Percentiles rank a stretch among this genome's conserved stretches.
Evolutionary conservation across 768 basidiomycete species (phyloP).

Genomic region (Suillus clintonianus): DNA sequence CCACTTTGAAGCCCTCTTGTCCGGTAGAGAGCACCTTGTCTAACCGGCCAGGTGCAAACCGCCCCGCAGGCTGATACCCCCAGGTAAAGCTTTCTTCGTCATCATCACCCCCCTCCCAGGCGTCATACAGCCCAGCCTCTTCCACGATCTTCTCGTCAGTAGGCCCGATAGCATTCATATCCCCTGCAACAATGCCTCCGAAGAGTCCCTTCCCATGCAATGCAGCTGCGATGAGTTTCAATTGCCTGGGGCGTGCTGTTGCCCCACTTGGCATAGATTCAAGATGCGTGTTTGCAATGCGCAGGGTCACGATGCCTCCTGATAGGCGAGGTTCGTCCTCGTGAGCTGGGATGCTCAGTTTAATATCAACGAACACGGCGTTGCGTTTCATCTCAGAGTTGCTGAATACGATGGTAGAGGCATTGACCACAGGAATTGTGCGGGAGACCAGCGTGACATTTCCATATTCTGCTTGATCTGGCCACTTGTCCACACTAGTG

Average conservation of each 20-base stretch:
- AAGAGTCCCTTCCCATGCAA: slow-evolving; percentile 47
- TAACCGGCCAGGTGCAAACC: slow-evolving; percentile 54
- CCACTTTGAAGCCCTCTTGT: slow-evolving; percentile 50
- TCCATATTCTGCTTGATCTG: slow-evolving; percentile 52
- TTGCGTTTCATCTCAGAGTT: slow-evolving; percentile 52
- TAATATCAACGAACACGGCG: slow-evolving; percentile 60
- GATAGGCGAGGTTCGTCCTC: slow-evolving; percentile 31
- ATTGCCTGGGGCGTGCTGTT: slow-evolving; percentile 48
- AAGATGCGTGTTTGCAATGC: slow-evolving; percentile 74
- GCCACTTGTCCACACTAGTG: slow-evolving; percentile 56
- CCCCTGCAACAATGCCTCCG: slow-evolving; percentile 68
- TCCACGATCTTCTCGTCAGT: slow-evolving; percentile 45
- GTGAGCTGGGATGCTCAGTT: slow-evolving; percentile 39
- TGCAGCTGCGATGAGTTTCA: slow-evolving; percentile 51
- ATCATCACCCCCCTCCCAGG: slow-evolving; percentile 51
- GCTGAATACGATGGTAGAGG: slow-evolving; percentile 54
- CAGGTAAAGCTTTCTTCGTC: slow-evolving; percentile 60
- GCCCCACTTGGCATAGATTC: slow-evolving; percentile 60
- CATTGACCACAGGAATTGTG: slow-evolving; percentile 48
- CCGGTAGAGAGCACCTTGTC: slow-evolving; percentile 68
- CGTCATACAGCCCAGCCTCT: slow-evolving; percentile 55
- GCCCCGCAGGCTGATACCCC: slow-evolving; percentile 59
- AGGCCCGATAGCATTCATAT: slow-evolving; percentile 67
- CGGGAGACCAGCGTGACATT: slow-evolving; percentile 69
- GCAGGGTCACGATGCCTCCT: slow-evolving; percentile 47